Evolutionary conservation across 2,329 filamentous ascomycete genomes (phyloP).

Genomic region (Triangularia verruculosa): DNA sequence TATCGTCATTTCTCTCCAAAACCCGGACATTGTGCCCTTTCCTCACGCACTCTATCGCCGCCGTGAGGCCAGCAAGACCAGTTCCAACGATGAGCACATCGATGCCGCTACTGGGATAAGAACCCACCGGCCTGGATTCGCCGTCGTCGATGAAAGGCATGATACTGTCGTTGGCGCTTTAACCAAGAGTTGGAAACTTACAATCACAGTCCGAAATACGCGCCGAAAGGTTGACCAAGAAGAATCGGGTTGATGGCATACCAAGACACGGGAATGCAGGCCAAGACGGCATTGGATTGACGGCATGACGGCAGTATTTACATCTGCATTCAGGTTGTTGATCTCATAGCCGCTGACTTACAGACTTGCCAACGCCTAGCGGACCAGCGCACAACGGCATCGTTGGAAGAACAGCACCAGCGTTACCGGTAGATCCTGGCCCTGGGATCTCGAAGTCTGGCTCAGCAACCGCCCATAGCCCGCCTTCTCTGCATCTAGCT

Average conservation of each 20-base stretch:
- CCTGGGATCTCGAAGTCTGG: background rate
- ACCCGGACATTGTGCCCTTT: conserved; percentile 55
- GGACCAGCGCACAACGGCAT: background rate
- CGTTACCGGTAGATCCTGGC: background rate
- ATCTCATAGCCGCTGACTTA: background rate
- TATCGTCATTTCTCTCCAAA: conserved; percentile 45
- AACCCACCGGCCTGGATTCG: conserved; percentile 48
- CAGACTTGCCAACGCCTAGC: background rate
- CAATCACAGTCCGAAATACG: background rate
- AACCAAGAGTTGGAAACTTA: background rate
- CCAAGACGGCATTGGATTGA: background rate
- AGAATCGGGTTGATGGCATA: background rate
- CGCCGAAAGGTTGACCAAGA: no score
- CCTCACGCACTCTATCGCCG: conserved; percentile 57
- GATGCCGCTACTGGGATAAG: conserved; percentile 46
- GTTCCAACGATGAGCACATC: conserved; percentile 52
- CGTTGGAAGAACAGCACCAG: background rate
- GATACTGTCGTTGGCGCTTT: background rate
- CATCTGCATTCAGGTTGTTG: background rate
- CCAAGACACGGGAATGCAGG: background rate
- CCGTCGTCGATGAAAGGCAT: conserved; percentile 27
- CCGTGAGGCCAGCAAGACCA: conserved; percentile 59
- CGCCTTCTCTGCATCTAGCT: no score
- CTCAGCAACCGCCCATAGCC: background rate
- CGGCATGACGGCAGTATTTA: background rate